Evolutionary conservation across 495 filamentous ascomycete species (phyloP), one percentile per base, ranked within the genome.

Genomic region (Penicillium cataractarum): DNA sequence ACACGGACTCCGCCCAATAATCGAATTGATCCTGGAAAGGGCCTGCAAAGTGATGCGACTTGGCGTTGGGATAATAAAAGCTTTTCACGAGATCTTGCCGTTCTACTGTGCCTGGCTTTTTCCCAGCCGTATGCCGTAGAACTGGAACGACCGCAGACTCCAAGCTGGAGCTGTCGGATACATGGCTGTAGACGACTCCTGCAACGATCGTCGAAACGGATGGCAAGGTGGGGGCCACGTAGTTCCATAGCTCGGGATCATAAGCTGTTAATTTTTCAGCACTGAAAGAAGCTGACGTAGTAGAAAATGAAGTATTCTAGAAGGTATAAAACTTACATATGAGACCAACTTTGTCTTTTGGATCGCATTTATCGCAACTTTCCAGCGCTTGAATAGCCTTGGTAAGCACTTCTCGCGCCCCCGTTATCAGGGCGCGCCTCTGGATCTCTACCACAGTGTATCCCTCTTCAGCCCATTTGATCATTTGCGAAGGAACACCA

Each of bases 391-490:
- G 29, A 7, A 13, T 17, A 4, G 51, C 51, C 32, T 33, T 21
- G 4, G 6, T 24, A 31, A 54, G 31, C 51, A 17, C 51, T 37
- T 54, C 51, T 54, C 6, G 8, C n/a, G 31, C 29, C 3, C 31
- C 19, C 3, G 29, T 24, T 27, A n/a, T 29, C 39, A 60, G 17
- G 6, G 57, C 61, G 5, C 29, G 42, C 17, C 58, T 48, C 32
- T 60, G 55, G 27, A 70, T 58, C 52, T 67, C 56, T 0, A 63
- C 50, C 1, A 70, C 62, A 6, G 52, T 54, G 39, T 68, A 71
- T 17, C 62, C 48, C 35, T 71, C 68, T 57, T 71, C 65, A 4
- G 65, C 62, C 68, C 68, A 68, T 54, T 71, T 71, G 31, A 59
- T 29, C 13, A 52, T n/a, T 5, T 63, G 63, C 3, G 58, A 56